Conservation (phyloP, 306 rosid genomes). For the Pachyrhizus erosus region DNA sequence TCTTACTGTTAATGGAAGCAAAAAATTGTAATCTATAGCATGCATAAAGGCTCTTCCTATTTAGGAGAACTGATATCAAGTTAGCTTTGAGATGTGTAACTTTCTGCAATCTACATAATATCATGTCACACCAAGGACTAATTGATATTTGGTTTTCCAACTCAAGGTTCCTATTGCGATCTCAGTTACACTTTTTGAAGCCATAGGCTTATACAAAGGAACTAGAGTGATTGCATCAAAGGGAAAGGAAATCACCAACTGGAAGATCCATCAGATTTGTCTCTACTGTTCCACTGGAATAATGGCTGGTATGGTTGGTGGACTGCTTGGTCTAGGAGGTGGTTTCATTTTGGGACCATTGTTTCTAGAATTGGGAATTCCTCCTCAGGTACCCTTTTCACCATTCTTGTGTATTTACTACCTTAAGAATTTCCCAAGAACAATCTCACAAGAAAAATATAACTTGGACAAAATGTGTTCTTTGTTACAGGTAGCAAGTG, state of each 20-base stretch:
- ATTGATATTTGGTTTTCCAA: conserved; percentile 14
- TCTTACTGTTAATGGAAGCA: not conserved
- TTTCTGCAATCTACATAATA: conserved; percentile 9
- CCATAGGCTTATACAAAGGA: conserved; percentile 71
- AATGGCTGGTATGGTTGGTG: conserved; percentile 80
- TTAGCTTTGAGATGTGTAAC: not conserved
- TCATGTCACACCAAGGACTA: conserved; percentile 11
- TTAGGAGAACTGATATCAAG: not conserved
- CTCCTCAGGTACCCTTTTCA: conserved; percentile 70
- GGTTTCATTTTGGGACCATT: conserved; percentile 87
- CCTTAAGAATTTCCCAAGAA: conserved; percentile 5
- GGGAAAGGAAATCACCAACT: conserved; percentile 75
- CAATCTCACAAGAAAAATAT: not conserved
- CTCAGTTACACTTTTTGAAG: conserved; percentile 73
- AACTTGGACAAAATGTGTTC: not conserved
- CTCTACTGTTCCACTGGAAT: conserved; percentile 76
- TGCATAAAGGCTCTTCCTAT: not conserved
- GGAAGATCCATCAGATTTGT: conserved; percentile 68
- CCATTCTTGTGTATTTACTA: not conserved
- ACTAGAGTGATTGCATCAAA: conserved; percentile 76
- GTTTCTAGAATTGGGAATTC: conserved; percentile 84
- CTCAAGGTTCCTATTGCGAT: conserved; percentile 72
- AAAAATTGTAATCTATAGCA: not conserved
- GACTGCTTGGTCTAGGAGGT: conserved; percentile 84
- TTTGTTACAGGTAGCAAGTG: conserved; percentile 76